Percentiles rank a stretch among this genome's conserved stretches.
Conservation (phyloP, 176 grass and related monocot genomes). For the Oryza brachyantha region DNA sequence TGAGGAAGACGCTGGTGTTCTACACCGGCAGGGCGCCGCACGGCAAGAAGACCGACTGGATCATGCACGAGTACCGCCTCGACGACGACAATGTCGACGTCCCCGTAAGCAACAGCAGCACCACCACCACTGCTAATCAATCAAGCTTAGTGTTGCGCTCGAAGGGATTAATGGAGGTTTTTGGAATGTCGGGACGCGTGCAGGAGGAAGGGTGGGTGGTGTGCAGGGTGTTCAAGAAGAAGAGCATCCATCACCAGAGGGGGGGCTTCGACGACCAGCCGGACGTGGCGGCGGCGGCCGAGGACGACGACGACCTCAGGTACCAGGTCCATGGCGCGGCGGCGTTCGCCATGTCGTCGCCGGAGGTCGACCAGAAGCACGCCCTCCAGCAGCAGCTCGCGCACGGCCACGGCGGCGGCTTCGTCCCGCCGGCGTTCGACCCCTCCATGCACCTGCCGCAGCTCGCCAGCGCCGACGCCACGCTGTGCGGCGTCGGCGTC, state of each 20-base stretch:
- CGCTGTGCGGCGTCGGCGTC: neutral
- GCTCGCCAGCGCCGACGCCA: conserved; percentile 50
- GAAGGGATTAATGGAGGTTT: neutral
- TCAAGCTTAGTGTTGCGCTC: neutral
- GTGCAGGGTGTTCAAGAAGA: conserved; percentile 79
- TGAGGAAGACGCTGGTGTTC: conserved; percentile 90
- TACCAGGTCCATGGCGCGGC: conserved; percentile 10
- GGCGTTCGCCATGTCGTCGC: neutral
- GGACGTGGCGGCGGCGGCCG: conserved; percentile 17
- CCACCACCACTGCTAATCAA: neutral
- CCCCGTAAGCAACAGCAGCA: conserved; percentile 41
- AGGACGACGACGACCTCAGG: conserved; percentile 49
- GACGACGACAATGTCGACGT: conserved; percentile 54
- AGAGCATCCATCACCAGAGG: conserved; percentile 43
- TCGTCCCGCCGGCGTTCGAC: conserved; percentile 43
- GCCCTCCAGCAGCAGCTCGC: conserved; percentile 40
- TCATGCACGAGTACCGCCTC: conserved; percentile 97
- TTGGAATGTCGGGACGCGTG: conserved; percentile 6
- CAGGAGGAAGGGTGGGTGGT: conserved; percentile 77
- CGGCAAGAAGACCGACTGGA: conserved; percentile 79
- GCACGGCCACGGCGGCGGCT: conserved; percentile 23
- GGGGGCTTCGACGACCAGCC: conserved; percentile 48
- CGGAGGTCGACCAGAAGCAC: conserved; percentile 51
- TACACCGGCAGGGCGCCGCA: conserved; percentile 85
- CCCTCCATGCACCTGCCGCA: conserved; percentile 67